Evolutionary conservation across 2,329 filamentous ascomycete genomes (phyloP).

Genomic region (Phoma sp.): DNA sequence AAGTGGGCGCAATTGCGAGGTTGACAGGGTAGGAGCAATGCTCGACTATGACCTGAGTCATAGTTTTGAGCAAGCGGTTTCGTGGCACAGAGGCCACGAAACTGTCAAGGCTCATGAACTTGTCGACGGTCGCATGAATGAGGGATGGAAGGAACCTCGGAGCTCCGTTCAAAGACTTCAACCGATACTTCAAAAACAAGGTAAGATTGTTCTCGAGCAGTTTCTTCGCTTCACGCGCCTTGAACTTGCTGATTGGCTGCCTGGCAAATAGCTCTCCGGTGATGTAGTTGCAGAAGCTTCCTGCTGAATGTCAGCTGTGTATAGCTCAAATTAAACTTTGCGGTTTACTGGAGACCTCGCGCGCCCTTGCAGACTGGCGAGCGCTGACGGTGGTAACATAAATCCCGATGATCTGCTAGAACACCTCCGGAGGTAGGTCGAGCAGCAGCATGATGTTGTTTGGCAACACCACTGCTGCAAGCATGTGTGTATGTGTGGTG

Average conservation of each 20-base stretch:
- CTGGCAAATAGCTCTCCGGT: constrained; percentile 3
- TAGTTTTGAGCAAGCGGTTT: too few relatives aligned
- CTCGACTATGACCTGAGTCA: too few relatives aligned
- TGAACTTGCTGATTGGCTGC: neutral
- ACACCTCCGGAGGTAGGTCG: constrained; percentile 7
- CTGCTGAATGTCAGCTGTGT: neutral
- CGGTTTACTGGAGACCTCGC: constrained; percentile 2
- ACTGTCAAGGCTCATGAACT: neutral
- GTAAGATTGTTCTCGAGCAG: constrained; percentile 5
- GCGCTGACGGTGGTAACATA: neutral
- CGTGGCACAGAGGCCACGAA: too few relatives aligned
- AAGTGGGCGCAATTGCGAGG: too few relatives aligned
- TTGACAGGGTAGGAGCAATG: too few relatives aligned
- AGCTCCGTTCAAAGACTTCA: neutral
- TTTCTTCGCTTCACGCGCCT: neutral
- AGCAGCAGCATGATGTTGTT: constrained; percentile 5
- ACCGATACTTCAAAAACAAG: neutral
- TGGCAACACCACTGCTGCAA: too few relatives aligned
- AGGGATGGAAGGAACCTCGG: neutral
- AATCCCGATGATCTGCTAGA: constrained; percentile 1
- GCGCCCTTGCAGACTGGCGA: neutral
- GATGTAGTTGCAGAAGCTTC: constrained; percentile 1
- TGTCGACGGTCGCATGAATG: neutral
- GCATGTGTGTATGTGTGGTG: too few relatives aligned
- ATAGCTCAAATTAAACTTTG: neutral